A percentile compares a stretch with the other conserved stretches of the same genome.
Conservation (phyloP, 1,284 basidiomycete species). For the Boletus subluridellus region DNA sequence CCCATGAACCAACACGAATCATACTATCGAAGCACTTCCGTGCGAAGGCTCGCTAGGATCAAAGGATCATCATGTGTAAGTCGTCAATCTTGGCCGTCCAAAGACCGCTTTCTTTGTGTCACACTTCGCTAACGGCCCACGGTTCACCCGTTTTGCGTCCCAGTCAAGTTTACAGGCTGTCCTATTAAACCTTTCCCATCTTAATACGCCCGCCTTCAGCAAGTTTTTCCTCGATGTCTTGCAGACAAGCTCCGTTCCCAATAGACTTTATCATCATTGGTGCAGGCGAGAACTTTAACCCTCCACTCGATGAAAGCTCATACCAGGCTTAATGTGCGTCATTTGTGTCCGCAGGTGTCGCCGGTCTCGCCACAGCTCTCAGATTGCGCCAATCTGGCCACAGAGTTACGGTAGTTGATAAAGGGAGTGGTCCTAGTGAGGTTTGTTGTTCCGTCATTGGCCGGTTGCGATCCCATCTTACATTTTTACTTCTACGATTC, state of each 20-base stretch:
- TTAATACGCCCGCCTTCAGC: not conserved
- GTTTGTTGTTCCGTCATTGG: constrained; percentile 8
- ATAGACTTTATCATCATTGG: constrained; percentile 50
- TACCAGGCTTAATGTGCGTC: not conserved
- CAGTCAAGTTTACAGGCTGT: not conserved
- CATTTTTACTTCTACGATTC: not conserved
- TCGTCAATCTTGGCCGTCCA: constrained; percentile 16
- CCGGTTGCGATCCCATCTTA: not conserved
- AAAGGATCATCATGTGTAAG: constrained; percentile 10
- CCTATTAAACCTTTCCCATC: not conserved
- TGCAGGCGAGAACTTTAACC: constrained; percentile 35
- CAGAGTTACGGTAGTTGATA: constrained; percentile 48
- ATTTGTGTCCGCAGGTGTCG: constrained; percentile 33
- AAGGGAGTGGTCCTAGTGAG: constrained; percentile 27
- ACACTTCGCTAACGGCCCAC: not conserved
- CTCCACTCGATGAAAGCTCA: not conserved
- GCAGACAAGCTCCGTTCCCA: constrained; percentile 30
- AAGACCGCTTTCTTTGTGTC: constrained; percentile 15
- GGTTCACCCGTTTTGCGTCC: not conserved
- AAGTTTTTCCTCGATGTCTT: constrained; percentile 15
- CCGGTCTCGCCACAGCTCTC: constrained; percentile 51
- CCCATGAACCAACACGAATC: not conserved
- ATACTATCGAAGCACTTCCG: constrained; percentile 12
- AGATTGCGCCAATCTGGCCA: constrained; percentile 50
- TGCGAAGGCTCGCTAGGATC: constrained; percentile 24